phyloP scores from a whole-genome alignment of 225 moss, liverwort and hornwort genomes.

The Marchantia paleacea region DNA sequence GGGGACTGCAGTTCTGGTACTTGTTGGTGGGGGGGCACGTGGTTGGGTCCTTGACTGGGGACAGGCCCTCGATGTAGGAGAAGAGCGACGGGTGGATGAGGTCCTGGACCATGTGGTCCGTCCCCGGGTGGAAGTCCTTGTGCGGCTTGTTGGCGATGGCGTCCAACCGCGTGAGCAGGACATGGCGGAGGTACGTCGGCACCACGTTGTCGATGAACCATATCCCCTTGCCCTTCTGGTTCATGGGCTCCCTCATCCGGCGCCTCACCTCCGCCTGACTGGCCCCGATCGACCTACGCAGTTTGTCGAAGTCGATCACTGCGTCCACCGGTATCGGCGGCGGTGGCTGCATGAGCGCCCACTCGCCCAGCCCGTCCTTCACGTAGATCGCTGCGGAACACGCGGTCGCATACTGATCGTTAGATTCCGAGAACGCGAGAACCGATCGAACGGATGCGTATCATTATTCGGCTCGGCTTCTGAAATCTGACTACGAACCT shows the following conservation, averaged over 20 bases:
- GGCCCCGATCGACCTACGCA: constrained; percentile 19
- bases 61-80: constrained; percentile 23
- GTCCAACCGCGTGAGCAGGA: constrained; percentile 13
- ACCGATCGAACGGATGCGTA: too few species aligned
- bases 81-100: constrained; percentile 19
- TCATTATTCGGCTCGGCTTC: too few species aligned
- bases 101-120: constrained; percentile 21
- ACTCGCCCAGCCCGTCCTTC: constrained; percentile 26
- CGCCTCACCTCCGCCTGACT: constrained; percentile 17
- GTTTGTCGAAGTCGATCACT: constrained; percentile 20
- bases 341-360: constrained; percentile 21
- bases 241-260: constrained; percentile 17
- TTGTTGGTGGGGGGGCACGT: neutral
- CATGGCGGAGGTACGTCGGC: constrained; percentile 18
- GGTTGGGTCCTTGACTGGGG: constrained; percentile 6
- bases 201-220: constrained; percentile 21
- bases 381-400: constrained; percentile 21
- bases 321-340: constrained; percentile 18
- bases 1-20: neutral
- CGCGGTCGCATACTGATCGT: too few species aligned
- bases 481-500: too few species aligned
- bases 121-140: constrained; percentile 25
- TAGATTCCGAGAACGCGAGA: too few species aligned
- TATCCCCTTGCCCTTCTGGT: constrained; percentile 13
- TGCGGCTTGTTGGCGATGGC: constrained; percentile 20